Conservation (phyloP, 768 basidiomycete species). For the Hericium alpestre region DNA sequence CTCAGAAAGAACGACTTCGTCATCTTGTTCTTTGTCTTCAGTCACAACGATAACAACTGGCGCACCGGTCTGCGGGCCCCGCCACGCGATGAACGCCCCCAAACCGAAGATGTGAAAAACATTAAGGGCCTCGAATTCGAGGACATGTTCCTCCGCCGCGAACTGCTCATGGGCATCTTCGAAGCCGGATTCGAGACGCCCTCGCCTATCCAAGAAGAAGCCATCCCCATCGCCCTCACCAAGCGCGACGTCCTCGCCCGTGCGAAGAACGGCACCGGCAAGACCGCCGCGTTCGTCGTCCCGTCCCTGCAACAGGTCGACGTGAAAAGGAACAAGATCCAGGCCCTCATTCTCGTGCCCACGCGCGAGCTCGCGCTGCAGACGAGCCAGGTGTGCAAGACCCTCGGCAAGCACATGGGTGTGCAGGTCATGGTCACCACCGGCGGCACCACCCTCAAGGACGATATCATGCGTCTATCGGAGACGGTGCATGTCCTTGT, state of each 20-base stretch:
- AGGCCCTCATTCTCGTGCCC: conserved; percentile 92
- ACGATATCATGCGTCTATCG: conserved; percentile 88
- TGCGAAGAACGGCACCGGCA: conserved; percentile 94
- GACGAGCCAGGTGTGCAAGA: conserved; percentile 98
- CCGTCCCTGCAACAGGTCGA: conserved; percentile 92
- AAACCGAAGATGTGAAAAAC: conserved; percentile 93
- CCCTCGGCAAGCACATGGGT: conserved; percentile 89
- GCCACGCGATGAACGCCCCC: conserved; percentile 86
- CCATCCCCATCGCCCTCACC: conserved; percentile 89
- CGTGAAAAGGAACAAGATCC: conserved; percentile 74
- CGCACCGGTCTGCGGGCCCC: conserved; percentile 72
- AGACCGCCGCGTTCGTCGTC: conserved; percentile 98
- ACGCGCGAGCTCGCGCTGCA: conserved; percentile 98
- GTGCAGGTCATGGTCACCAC: conserved; percentile 99
- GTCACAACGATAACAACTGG: conserved; percentile 36
- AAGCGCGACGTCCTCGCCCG: conserved; percentile 91
- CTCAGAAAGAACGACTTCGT: no score
- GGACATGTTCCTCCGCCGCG: conserved; percentile 83
- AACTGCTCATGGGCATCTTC: conserved; percentile 98
- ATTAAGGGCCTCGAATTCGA: conserved; percentile 95
- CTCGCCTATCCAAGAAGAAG: conserved; percentile 98
- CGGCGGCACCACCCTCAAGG: conserved; percentile 94
- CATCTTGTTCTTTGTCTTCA: background rate
- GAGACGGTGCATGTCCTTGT: conserved; percentile 93
- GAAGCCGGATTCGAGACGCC: conserved; percentile 96